These are phyloP conservation scores for Xylaria telfairii DNA, from an alignment of 495 filamentous ascomycete species.

Conservation along the genomic window DNA sequence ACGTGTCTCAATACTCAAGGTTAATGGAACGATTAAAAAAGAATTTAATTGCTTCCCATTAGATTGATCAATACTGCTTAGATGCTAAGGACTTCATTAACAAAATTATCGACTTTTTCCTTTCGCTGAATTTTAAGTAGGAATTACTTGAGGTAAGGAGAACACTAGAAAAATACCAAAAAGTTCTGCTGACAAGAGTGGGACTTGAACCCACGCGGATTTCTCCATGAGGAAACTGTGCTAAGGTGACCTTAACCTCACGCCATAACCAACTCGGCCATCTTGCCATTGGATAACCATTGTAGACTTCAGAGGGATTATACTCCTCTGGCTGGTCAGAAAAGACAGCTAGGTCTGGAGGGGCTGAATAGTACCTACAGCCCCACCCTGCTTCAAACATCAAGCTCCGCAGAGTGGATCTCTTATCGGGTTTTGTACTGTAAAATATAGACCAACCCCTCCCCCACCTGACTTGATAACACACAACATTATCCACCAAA, in stretches of 20 bases:
- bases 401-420: no score
- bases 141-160: neutral
- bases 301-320: neutral
- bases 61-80: no score
- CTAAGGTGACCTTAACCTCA: conserved; percentile 49
- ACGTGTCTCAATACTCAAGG: neutral
- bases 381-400: no score
- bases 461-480: no score
- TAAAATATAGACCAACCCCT: no score
- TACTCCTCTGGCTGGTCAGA: no score
- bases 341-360: no score
- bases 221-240: conserved; percentile 37
- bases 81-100: neutral
- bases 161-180: neutral
- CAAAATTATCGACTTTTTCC: neutral
- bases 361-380: no score
- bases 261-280: conserved; percentile 54
- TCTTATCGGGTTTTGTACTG: no score
- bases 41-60: neutral
- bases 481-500: neutral
- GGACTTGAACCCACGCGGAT: conserved; percentile 52
- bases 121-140: neutral
- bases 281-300: conserved; percentile 37
- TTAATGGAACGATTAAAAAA: neutral
- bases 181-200: conserved; percentile 39